A percentile compares a stretch with the other conserved stretches of the same genome.
phyloP scores from a whole-genome alignment of 202 grass and related monocot species.

The Dendrocalamus latiflorus region DNA sequence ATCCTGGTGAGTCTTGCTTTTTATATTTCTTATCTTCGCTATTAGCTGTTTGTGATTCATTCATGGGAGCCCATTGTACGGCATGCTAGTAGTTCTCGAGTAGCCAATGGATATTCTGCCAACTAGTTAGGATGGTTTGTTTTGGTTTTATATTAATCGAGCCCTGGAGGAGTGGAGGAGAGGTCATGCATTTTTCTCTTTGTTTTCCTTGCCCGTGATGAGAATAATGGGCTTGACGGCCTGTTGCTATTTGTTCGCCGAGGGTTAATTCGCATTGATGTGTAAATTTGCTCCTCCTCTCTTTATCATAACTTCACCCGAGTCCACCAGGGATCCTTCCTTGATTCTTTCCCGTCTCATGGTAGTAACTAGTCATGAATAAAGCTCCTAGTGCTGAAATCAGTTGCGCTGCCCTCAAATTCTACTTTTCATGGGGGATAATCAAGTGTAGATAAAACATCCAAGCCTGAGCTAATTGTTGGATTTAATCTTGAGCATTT shows the following conservation, averaged over 20 bases:
- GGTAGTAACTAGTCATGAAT: not conserved
- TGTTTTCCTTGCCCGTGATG: not conserved
- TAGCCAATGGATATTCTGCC: too few species aligned
- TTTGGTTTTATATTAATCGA: not conserved
- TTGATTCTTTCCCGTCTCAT: not conserved
- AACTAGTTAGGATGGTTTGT: too few species aligned
- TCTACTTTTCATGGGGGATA: not conserved
- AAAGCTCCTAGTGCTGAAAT: not conserved
- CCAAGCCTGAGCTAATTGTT: not conserved
- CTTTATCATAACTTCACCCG: not conserved
- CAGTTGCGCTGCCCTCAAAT: not conserved
- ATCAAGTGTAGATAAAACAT: not conserved
- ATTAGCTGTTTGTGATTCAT: not conserved
- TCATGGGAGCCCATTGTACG: not conserved
- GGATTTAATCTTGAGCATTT: too few species aligned
- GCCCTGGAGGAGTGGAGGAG: too few species aligned
- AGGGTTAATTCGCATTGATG: not conserved
- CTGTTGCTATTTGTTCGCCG: not conserved
- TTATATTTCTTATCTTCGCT: not conserved
- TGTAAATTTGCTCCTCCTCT: not conserved
- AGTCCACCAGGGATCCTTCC: not conserved
- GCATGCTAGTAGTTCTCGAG: too few species aligned
- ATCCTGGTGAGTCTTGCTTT: slow-evolving; percentile 59
- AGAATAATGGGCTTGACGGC: not conserved
- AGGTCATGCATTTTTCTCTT: not conserved